Base-by-base conservation (phyloP, 2,329 filamentous ascomycete genomes). In the Clonostachys rosea region DNA sequence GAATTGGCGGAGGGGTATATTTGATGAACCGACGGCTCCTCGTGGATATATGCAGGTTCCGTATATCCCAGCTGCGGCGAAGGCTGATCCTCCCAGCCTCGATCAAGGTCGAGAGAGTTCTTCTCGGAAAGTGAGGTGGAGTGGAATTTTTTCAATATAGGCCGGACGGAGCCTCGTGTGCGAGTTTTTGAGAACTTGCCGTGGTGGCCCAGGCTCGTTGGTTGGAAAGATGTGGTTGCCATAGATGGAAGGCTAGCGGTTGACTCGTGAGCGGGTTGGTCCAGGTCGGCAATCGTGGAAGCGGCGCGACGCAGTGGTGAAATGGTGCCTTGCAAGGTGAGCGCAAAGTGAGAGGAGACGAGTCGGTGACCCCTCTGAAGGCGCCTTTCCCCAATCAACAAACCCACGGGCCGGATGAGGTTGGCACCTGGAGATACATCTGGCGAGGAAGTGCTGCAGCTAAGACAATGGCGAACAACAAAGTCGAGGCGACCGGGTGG, bases 41-140 rank as follows among this genome's bases (percentile, higher is more conserved):
- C 41, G 49, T 51, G 48, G 44, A 33, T 45, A 50, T 48, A 52
- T 48, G 37, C 48, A 52, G 43, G 52, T 47, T 34, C 51, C 55
- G 47, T 46, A 56, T 61, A 51, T 58, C 61, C 48, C 57, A 56
- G 43, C 56, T 52, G 45, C 54, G 59, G 41, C 55, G 52, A 48
- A 18, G 57, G 58, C 55, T 81, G 77, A 50, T 83, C 79, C 40
- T 79, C 75, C 72, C 78, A 81, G 17, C 72, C 70, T 41, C 81
- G 75, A 59, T 84, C 77, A 51, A 85, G 62, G 55, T 86, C 82
- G 50, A 84, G 63, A 42, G 81, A 84, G 57, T 74, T 82, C 67
- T 82, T 83, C 53, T 82, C 79, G 54, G 78, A 81, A 43, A 75
- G 70, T 35, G 71, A 40, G 9, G 40, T 45, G 24, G 46, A 65